These are phyloP conservation scores for Penicillium coffeae DNA, from an alignment of 495 filamentous ascomycete genomes.

Conservation along the genomic window DNA sequence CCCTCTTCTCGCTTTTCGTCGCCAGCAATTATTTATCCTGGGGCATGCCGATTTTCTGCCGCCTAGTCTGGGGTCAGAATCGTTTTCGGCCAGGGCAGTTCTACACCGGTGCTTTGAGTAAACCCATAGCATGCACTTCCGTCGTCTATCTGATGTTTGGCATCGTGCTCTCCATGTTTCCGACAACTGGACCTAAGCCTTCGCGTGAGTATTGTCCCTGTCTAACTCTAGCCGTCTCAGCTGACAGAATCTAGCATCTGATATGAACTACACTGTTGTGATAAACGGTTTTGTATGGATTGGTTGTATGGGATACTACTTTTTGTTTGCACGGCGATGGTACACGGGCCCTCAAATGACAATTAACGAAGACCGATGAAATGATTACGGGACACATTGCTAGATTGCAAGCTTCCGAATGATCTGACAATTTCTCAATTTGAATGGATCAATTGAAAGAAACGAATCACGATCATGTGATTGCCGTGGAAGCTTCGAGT, in stretches of 20 bases:
- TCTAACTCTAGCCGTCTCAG: not conserved
- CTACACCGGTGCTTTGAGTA: slow-evolving; percentile 34
- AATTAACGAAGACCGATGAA: slow-evolving; percentile 31
- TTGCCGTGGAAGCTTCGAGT: too few species aligned
- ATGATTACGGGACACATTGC: slow-evolving; percentile 1
- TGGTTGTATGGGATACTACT: slow-evolving; percentile 59
- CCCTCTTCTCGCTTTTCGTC: slow-evolving; percentile 59
- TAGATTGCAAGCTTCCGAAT: not conserved
- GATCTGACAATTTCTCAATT: not conserved
- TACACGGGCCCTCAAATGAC: slow-evolving; percentile 73
- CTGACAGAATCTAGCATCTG: slow-evolving; percentile 31
- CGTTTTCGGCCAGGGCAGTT: slow-evolving; percentile 57
- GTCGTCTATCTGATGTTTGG: slow-evolving; percentile 55
- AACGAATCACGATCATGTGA: too few species aligned
- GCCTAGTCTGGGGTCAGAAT: slow-evolving; percentile 56
- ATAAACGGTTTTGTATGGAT: slow-evolving; percentile 62
- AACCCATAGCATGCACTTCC: slow-evolving; percentile 51
- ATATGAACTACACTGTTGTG: slow-evolving; percentile 66
- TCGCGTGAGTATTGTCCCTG: slow-evolving; percentile 29
- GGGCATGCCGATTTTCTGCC: slow-evolving; percentile 58
- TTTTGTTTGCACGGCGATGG: slow-evolving; percentile 63
- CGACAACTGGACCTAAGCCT: slow-evolving; percentile 53
- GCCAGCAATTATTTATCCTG: slow-evolving; percentile 61
- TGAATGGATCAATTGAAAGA: too few species aligned
- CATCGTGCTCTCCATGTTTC: slow-evolving; percentile 57